These are phyloP conservation scores for Erythrophleum fordii DNA, from an alignment of 306 rosid species.

Conservation along the genomic window DNA sequence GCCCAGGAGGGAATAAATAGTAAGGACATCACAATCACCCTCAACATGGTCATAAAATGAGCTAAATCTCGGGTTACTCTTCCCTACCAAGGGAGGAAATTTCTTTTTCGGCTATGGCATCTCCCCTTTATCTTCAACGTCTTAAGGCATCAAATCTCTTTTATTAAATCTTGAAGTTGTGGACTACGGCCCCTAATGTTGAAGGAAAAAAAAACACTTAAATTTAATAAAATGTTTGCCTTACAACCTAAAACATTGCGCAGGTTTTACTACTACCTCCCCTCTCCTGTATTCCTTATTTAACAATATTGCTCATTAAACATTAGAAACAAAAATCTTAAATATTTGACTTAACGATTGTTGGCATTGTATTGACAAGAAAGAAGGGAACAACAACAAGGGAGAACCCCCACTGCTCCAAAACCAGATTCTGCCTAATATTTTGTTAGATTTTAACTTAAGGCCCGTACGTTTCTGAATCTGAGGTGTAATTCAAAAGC, in stretches of 20 bases:
- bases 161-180: too few species aligned
- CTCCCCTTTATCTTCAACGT: too few species aligned
- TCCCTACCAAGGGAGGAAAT: too few species aligned
- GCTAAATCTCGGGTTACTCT: too few species aligned
- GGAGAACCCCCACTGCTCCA: neutral
- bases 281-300: neutral
- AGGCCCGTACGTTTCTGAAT: neutral
- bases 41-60: too few species aligned
- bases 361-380: neutral
- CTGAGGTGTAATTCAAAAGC: neutral
- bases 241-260: too few species aligned
- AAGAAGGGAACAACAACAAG: neutral
- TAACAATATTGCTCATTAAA: too few species aligned
- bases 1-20: too few species aligned
- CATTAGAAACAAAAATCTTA: neutral
- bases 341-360: neutral
- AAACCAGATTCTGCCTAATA: neutral
- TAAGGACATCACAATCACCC: too few species aligned
- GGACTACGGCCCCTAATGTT: too few species aligned
- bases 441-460: neutral
- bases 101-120: too few species aligned
- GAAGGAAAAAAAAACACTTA: too few species aligned
- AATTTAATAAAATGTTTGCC: neutral
- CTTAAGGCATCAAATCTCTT: neutral
- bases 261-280: neutral